Percentiles rank a stretch among this genome's conserved stretches.
Evolutionary conservation across 208 protist genomes (phyloP).

Genomic region (Balamuthia mandrillaris): DNA sequence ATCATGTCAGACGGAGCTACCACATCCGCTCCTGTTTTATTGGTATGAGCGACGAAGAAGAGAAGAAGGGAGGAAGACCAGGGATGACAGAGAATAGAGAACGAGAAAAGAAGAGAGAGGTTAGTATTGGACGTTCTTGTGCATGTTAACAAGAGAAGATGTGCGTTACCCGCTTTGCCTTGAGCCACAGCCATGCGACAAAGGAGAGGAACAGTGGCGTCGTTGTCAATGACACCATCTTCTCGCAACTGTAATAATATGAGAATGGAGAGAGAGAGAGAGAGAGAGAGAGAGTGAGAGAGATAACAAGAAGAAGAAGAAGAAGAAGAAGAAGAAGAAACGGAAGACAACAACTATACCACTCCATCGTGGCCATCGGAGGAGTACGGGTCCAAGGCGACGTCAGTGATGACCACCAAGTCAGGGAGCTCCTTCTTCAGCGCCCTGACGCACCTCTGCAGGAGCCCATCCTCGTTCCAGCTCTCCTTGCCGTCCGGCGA

Average conservation of each 20-base stretch:
- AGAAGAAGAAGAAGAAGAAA: neutral
- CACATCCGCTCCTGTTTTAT: constrained; percentile 62
- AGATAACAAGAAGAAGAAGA: neutral
- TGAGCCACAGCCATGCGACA: constrained; percentile 67
- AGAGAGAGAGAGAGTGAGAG: neutral
- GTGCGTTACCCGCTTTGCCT: constrained; percentile 60
- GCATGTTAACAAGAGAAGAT: neutral
- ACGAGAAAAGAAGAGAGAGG: no score
- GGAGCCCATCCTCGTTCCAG: constrained; percentile 45
- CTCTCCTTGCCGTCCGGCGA: constrained; percentile 5
- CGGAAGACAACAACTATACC: neutral
- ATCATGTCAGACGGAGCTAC: constrained; percentile 88
- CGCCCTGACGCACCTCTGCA: constrained; percentile 35
- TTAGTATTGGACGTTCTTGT: no score
- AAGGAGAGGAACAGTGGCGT: constrained; percentile 64
- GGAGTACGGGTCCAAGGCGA: constrained; percentile 58
- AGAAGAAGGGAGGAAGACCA: no score
- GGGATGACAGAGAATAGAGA: no score
- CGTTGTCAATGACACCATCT: constrained; percentile 72
- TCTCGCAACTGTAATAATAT: constrained; percentile 44
- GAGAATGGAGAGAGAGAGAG: constrained; percentile 49
- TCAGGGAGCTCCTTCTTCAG: constrained; percentile 51
- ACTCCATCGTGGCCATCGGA: constrained; percentile 57
- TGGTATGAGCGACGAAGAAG: neutral
- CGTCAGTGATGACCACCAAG: constrained; percentile 51